Percentiles rank a stretch among this genome's conserved stretches.
Conservation (phyloP, 345 rosid genomes). For the Eucalyptus tenuipes region DNA sequence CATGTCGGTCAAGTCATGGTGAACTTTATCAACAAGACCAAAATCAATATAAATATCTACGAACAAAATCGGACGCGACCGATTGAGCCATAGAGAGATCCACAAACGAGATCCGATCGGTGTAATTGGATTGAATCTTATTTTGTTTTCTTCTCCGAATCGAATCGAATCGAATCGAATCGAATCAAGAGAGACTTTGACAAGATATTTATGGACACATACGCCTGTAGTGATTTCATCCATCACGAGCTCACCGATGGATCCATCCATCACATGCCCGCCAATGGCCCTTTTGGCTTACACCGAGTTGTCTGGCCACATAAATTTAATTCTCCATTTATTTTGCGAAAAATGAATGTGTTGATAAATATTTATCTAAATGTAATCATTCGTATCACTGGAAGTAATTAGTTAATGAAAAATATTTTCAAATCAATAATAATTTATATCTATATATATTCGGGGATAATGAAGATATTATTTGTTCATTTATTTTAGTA, state of each 20-base stretch:
- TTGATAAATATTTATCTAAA: neutral
- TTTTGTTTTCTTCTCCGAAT: neutral
- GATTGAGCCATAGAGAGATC: neutral
- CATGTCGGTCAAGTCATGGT: neutral
- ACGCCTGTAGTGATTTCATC: neutral
- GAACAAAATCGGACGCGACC: neutral
- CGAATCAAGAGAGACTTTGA: neutral
- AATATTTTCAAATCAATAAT: too few relatives aligned
- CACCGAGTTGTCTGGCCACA: neutral
- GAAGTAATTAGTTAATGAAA: too few relatives aligned
- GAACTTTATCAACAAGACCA: neutral
- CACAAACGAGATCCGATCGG: neutral
- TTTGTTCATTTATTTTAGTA: neutral
- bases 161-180: neutral
- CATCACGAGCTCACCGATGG: neutral
- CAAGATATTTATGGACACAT: neutral
- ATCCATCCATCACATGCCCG: neutral
- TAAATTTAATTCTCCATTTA: neutral
- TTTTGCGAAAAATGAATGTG: accelerated
- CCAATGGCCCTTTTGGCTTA: neutral
- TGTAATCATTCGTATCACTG: neutral
- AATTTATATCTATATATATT: too few relatives aligned
- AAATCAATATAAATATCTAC: neutral
- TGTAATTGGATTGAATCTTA: neutral
- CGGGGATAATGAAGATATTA: too few relatives aligned